Evolutionary conservation across 768 basidiomycete genomes (phyloP), one percentile per base, ranked within the genome.

Genomic region (Austroboletus eburneus): DNA sequence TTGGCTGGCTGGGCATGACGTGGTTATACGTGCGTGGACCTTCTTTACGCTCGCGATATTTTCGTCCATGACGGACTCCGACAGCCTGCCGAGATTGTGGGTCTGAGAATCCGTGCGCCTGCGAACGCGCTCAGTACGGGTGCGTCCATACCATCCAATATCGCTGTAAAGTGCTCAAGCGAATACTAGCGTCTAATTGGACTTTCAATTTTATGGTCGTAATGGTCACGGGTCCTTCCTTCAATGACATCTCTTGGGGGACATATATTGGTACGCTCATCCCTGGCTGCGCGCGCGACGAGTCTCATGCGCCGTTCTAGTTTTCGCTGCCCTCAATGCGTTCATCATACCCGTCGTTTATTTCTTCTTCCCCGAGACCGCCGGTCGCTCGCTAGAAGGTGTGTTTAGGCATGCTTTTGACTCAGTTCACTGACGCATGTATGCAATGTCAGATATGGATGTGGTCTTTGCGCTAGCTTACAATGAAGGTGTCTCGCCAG

Each of bases 1-100:
- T 82, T 43, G 83, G 83, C 0, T 86, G 82, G 82, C 61, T 85
- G 34, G 80, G 82, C 16, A 81, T 83, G 76, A 81, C 83, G 1
- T 85, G 82, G 81, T 67, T 85, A 49, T 83, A 81, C 54, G 79
- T 80, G 50, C 57, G 78, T 69, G 22, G 16, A 27, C 25, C 17
- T 6, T 4, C 9, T 39, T 27, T 2, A 12, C 27, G n/a, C 14
- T 32, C 5, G 23, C 17, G 6, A 9, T 2, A 43, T 5, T 17
- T 2, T 18, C 25, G 13, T 34, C n/a, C 34, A 21, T 32, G 25
- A 27, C 23, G 8, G 30, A 8, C 9, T 1, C 27, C 29, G 40
- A 14, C 47, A 83, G 74, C 80, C 83, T 49, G 81, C 81, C 16
- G 83, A 85, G 61, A 79, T 84, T 20, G 79, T 80, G 20, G 78